Conservation (phyloP, 495 filamentous ascomycete species). For the Melanomma pulvis-pyrius region DNA sequence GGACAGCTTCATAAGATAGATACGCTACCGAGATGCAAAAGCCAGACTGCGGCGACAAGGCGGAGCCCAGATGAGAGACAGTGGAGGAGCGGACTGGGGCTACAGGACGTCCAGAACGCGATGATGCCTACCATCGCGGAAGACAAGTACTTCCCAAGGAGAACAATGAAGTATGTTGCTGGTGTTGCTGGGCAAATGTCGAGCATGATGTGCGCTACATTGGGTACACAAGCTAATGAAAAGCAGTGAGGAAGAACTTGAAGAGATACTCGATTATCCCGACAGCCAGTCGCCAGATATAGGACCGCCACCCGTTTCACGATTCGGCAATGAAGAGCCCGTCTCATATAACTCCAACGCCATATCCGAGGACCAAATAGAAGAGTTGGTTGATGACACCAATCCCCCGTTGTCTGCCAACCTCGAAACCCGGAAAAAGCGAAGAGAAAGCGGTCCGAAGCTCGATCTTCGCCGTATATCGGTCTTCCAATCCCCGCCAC, state of each 20-base stretch:
- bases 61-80: slow-evolving; percentile 37
- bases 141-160: slow-evolving; percentile 73
- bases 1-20: slow-evolving; percentile 47
- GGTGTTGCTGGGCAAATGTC: background rate
- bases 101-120: slow-evolving; percentile 55
- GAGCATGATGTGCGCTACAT: slow-evolving; percentile 1
- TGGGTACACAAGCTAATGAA: slow-evolving; percentile 50
- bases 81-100: slow-evolving; percentile 33
- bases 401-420: slow-evolving; percentile 48
- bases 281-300: slow-evolving; percentile 65
- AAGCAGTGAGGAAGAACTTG: slow-evolving; percentile 50
- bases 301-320: slow-evolving; percentile 66
- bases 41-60: slow-evolving; percentile 33
- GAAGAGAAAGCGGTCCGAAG: slow-evolving; percentile 51
- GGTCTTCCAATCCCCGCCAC: slow-evolving; percentile 35
- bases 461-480: slow-evolving; percentile 36
- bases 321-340: slow-evolving; percentile 64
- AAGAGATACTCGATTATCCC: slow-evolving; percentile 52
- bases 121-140: slow-evolving; percentile 81
- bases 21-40: slow-evolving; percentile 21
- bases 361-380: slow-evolving; percentile 19
- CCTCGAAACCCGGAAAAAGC: slow-evolving; percentile 55
- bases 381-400: slow-evolving; percentile 9
- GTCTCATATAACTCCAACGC: slow-evolving; percentile 56
- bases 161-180: slow-evolving; percentile 67